phyloP scores from a whole-genome alignment of 208 protist genomes.

The Trypanosoma mega region DNA sequence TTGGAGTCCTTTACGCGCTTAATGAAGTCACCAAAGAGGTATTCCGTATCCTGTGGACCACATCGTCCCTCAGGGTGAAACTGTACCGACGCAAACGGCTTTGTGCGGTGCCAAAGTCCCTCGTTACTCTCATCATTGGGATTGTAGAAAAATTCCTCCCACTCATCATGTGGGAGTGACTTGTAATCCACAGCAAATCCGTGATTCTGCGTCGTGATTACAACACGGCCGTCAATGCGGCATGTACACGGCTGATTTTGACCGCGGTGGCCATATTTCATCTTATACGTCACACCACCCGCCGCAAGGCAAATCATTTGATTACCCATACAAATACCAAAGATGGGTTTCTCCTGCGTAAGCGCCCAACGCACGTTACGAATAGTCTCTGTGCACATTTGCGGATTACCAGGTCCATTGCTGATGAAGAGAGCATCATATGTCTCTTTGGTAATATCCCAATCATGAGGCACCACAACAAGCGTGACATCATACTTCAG shows the following conservation, averaged over 20 bases:
- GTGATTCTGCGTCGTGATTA: constrained; percentile 99
- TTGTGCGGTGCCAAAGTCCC: constrained; percentile 93
- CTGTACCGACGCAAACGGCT: constrained; percentile 97
- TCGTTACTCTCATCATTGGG: constrained; percentile 98
- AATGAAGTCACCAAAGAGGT: constrained; percentile 97
- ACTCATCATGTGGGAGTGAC: constrained; percentile 88
- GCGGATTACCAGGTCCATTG: constrained; percentile 95
- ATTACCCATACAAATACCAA: constrained; percentile 99
- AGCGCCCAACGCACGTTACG: constrained; percentile 90
- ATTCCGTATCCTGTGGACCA: constrained; percentile 97
- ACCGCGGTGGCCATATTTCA: constrained; percentile 99
- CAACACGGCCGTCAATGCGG: constrained; percentile 80
- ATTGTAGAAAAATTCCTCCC: constrained; percentile 96
- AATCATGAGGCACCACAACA: constrained; percentile 91
- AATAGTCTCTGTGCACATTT: constrained; percentile 91
- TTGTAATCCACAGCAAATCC: constrained; percentile 97
- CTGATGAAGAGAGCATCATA: constrained; percentile 98
- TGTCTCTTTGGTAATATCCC: constrained; percentile 93
- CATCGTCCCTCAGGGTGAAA: constrained; percentile 98
- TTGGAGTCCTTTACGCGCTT: constrained; percentile 74
- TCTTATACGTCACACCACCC: constrained; percentile 94
- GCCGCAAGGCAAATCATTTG: constrained; percentile 96
- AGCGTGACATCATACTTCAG: constrained; percentile 88
- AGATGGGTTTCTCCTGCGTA: constrained; percentile 93
- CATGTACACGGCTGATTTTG: constrained; percentile 98